Evolutionary conservation across 2,329 filamentous ascomycete genomes (phyloP).

Genomic region (Arachnopeziza araneosa): DNA sequence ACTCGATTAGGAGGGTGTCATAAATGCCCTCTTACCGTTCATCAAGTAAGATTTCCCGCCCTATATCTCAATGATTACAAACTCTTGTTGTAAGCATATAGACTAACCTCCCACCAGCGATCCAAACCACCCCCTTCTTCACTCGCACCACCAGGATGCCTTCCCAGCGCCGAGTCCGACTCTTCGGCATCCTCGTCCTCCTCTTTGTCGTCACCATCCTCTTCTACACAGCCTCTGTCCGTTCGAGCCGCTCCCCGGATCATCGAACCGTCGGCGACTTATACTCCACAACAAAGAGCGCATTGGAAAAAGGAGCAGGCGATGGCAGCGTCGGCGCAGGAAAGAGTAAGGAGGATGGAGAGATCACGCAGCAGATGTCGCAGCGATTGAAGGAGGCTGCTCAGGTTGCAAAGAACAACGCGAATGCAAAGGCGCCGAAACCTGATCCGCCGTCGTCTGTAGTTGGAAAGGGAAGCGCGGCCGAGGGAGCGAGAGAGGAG

Average conservation of each 20-base stretch:
- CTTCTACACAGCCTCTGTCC: constrained; percentile 63
- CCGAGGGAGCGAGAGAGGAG: constrained; percentile 25
- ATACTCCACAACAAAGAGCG: constrained; percentile 54
- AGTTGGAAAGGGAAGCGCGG: constrained; percentile 38
- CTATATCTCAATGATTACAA: not conserved
- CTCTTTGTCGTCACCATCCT: constrained; percentile 61
- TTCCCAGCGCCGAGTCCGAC: constrained; percentile 63
- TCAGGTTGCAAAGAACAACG: constrained; percentile 60
- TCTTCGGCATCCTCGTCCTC: constrained; percentile 59
- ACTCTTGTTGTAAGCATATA: not conserved
- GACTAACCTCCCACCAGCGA: constrained; percentile 2
- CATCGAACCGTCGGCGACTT: constrained; percentile 48
- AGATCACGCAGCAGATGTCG: constrained; percentile 49
- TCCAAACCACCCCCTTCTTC: not conserved
- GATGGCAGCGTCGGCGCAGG: not conserved
- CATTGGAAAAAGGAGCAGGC: constrained; percentile 34
- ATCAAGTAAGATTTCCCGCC: not conserved
- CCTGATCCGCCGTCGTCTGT: constrained; percentile 54
- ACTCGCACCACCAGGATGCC: constrained; percentile 45
- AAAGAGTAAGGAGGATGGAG: constrained; percentile 46
- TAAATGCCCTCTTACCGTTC: not conserved
- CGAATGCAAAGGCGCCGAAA: constrained; percentile 59
- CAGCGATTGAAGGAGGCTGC: constrained; percentile 63
- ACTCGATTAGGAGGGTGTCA: not conserved
- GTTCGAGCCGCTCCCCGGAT: constrained; percentile 38